Base-by-base conservation (phyloP, 1,139 yeast species). In the Yamadazyma epiphylla region DNA sequence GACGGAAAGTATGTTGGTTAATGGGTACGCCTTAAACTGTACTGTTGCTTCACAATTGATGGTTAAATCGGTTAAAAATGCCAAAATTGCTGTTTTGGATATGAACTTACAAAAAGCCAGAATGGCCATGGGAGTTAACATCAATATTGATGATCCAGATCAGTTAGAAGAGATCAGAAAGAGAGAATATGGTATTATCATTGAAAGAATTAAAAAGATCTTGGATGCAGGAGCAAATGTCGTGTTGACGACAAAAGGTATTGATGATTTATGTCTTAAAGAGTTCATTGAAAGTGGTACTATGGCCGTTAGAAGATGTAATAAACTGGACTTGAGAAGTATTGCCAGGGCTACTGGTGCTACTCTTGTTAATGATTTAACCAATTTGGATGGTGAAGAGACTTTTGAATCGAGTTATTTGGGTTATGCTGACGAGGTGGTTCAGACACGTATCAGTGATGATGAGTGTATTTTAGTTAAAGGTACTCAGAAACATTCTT, bases 261-360 rank as follows among this genome's bases (percentile, higher is more conserved):
- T 94, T 48, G 99, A 94, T 60, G 98, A 94, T 57, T 73, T 91
- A 58, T 89, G 96, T 57, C 70, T 94, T 51, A 94, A 94, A 63
- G 91, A 86, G 56, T 91, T 94, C 60, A 94, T 91, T 33, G 98
- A 94, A 61, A 86, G 89, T 26, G 89, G 91, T 27, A 94, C 91
- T 30, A 88, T 94, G 91, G 98, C 95, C 11, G 98, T 94, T 25
- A 82, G 99, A 69, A 80, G 99, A 49, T 89, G 97, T 70, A 87
- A 88, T 62, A 89, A 88, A 58, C 98, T 91, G 60, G 99, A 94
- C 59, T 71, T 94, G 49, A 78, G 95, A 58, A 79, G 98, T 67
- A 91, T 94, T 48, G 97, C 98, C 8, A 78, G 96, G 53, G 98
- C 98, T 24, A 87, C 97, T 4, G 99, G 99, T 37, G 99, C 96